phyloP scores from a whole-genome alignment of 2,329 filamentous ascomycete species.

The Septoria linicola region DNA sequence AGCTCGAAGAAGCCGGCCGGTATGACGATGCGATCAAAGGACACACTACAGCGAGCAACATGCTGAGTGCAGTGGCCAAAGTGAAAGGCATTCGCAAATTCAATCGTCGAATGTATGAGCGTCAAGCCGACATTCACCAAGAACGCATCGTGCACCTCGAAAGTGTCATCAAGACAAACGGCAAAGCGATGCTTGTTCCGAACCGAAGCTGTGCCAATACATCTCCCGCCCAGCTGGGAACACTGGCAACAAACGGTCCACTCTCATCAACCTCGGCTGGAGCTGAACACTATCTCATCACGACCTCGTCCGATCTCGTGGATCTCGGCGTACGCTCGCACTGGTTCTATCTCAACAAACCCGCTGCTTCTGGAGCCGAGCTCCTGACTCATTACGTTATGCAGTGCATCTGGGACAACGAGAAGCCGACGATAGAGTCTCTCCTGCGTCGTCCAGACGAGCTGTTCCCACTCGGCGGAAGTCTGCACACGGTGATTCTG shows the following conservation, averaged over 20 bases:
- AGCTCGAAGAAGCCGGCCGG: conserved; percentile 1
- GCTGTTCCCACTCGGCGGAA: conserved; percentile 2
- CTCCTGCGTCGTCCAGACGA: conserved; percentile 6
- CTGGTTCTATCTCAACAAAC: conserved; percentile 4
- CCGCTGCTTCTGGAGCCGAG: background rate
- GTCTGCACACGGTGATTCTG: background rate
- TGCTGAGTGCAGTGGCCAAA: background rate
- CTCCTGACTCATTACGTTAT: background rate
- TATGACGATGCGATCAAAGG: background rate
- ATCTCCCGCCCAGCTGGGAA: background rate
- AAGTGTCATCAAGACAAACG: background rate
- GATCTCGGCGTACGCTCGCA: background rate
- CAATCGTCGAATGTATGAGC: conserved; percentile 9
- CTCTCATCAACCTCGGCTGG: background rate
- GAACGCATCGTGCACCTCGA: conserved; percentile 3
- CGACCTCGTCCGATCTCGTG: background rate
- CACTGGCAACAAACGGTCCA: background rate
- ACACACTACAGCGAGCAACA: background rate
- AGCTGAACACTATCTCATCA: background rate
- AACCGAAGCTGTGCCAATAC: background rate
- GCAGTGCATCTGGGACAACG: conserved; percentile 4
- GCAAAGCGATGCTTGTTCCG: background rate
- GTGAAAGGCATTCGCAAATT: conserved; percentile 1
- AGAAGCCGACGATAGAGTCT: conserved; percentile 5
- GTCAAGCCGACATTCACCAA: conserved; percentile 6